phyloP scores from a whole-genome alignment of 2,329 filamentous ascomycete species.

The Fusarium nelsonii region DNA sequence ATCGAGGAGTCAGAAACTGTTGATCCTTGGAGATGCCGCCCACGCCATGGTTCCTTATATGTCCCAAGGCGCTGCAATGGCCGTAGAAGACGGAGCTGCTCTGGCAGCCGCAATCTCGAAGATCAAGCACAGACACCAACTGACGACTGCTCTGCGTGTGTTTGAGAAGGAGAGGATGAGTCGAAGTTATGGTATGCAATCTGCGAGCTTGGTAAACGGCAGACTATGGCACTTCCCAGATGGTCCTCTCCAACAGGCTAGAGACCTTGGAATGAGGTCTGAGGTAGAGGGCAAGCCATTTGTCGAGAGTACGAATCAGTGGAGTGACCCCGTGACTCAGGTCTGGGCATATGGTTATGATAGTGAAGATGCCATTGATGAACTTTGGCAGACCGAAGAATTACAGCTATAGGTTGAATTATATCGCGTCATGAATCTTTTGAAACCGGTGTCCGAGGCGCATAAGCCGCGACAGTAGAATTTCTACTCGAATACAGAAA shows the following conservation, averaged over 20 bases:
- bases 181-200: constrained; percentile 18
- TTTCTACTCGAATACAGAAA: too few species aligned
- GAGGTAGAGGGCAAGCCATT: constrained; percentile 1
- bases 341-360: constrained; percentile 20
- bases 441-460: not conserved
- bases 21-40: constrained; percentile 11
- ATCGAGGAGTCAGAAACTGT: not conserved
- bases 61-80: constrained; percentile 22
- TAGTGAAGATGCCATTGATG: not conserved
- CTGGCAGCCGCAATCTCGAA: not conserved
- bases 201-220: constrained; percentile 5
- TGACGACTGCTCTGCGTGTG: not conserved
- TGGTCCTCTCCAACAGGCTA: not conserved
- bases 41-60: constrained; percentile 21
- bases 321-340: constrained; percentile 12
- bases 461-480: too few species aligned
- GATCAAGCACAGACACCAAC: not conserved
- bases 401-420: fast-evolving
- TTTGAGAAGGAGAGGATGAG: constrained; percentile 19
- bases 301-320: constrained; percentile 18
- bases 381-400: not conserved
- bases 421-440: not conserved
- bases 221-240: constrained; percentile 19
- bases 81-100: constrained; percentile 15
- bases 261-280: constrained; percentile 9